phyloP scores from a whole-genome alignment of 2,329 filamentous ascomycete genomes.

The Sarocladium oryzae region DNA sequence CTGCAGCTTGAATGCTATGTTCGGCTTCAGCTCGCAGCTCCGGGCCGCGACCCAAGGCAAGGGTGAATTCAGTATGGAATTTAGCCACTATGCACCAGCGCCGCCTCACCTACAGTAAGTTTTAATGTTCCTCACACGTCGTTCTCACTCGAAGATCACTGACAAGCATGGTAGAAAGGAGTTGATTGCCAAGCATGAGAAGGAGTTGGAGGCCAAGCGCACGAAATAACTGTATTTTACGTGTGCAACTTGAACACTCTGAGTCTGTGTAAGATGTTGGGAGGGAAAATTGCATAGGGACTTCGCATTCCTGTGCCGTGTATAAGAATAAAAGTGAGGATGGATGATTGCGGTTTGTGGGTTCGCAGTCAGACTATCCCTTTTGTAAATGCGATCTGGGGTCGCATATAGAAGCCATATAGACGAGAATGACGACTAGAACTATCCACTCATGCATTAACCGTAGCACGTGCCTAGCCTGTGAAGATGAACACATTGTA shows the following conservation, averaged over 20 bases:
- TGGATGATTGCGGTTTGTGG: neutral
- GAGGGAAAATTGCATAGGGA: neutral
- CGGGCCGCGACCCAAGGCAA: conserved; percentile 95
- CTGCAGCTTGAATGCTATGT: conserved; percentile 94
- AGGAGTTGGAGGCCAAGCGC: conserved; percentile 51
- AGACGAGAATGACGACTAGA: conserved; percentile 2
- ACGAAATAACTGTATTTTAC: conserved; percentile 35
- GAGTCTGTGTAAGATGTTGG: conserved; percentile 2
- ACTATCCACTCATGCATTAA: neutral
- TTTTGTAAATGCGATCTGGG: neutral
- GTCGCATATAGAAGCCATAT: neutral
- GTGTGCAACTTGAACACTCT: neutral
- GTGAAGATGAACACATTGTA: neutral
- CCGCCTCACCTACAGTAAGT: conserved; percentile 81
- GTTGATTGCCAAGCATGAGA: conserved; percentile 51
- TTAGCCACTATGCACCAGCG: conserved; percentile 87
- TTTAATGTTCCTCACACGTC: conserved; percentile 21
- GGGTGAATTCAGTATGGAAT: conserved; percentile 98
- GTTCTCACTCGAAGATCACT: conserved; percentile 1
- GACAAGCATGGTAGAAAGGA: conserved; percentile 41
- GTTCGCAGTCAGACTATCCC: neutral
- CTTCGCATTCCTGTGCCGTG: neutral
- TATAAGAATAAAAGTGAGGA: conserved; percentile 4
- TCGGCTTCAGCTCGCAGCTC: conserved; percentile 88
- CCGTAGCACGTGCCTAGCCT: no score